Conservation (phyloP, 192 early-diverging fungal genomes). For the Coemansia erecta region DNA sequence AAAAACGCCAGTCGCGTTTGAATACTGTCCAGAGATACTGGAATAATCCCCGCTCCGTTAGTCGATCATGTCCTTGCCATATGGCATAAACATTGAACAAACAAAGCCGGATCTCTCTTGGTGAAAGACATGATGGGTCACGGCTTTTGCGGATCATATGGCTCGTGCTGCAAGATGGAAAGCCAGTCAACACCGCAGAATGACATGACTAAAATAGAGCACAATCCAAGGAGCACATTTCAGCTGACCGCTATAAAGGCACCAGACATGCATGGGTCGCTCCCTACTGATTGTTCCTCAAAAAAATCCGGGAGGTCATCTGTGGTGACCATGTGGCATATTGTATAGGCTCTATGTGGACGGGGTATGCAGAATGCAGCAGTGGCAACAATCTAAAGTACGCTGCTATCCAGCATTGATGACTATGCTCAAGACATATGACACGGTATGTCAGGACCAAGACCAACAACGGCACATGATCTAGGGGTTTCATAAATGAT, state of each 20-base stretch:
- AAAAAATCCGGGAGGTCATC: neutral
- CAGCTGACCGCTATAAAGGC: neutral
- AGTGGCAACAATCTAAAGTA: too few species aligned
- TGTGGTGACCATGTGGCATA: slow-evolving; percentile 3
- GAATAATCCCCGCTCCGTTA: too few species aligned
- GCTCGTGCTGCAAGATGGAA: too few species aligned
- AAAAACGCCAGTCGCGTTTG: too few species aligned
- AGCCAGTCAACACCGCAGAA: too few species aligned
- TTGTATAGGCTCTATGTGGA: neutral
- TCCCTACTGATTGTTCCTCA: slow-evolving; percentile 1
- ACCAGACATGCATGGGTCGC: slow-evolving; percentile 1
- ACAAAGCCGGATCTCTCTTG: too few species aligned
- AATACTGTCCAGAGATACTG: too few species aligned
- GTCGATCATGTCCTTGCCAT: too few species aligned
- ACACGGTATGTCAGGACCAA: neutral
- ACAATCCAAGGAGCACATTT: slow-evolving; percentile 1
- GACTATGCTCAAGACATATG: neutral
- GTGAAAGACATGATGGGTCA: too few species aligned
- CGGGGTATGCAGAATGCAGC: neutral
- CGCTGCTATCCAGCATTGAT: too few species aligned
- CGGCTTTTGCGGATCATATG: too few species aligned
- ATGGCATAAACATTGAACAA: too few species aligned
- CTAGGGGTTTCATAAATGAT: neutral
- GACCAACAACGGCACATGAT: slow-evolving; percentile 1
- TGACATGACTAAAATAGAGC: slow-evolving; percentile 2